Percentiles rank a stretch among this genome's conserved stretches.
Evolutionary conservation across 139 green algal species (phyloP).

Genomic region (Chlamydomonas incerta): DNA sequence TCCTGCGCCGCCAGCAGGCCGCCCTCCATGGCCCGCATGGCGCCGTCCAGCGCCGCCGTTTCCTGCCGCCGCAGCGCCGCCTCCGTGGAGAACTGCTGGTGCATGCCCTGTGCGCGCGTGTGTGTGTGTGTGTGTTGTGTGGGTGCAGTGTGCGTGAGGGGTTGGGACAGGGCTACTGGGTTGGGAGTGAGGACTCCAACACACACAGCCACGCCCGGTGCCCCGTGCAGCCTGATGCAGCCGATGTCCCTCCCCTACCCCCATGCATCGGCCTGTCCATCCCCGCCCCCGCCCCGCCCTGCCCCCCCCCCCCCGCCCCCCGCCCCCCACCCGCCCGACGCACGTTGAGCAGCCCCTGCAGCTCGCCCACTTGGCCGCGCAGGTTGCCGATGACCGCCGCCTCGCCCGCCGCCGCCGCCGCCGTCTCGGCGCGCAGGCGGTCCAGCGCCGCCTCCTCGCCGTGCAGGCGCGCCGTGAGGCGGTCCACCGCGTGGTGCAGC

Average conservation of each 20-base stretch:
- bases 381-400: constrained; percentile 36
- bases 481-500: constrained; percentile 50
- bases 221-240: too few species aligned
- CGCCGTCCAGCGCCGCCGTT: constrained; percentile 47
- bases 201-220: too few species aligned
- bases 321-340: too few species aligned
- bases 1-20: constrained; percentile 53
- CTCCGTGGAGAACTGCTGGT: constrained; percentile 43
- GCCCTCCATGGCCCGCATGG: constrained; percentile 49
- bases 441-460: constrained; percentile 44
- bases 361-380: constrained; percentile 45
- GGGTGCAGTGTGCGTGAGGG: background rate
- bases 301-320: too few species aligned
- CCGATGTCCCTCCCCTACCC: too few species aligned
- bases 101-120: constrained; percentile 36
- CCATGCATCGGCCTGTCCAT: background rate
- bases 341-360: constrained; percentile 39
- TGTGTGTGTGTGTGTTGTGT: too few species aligned
- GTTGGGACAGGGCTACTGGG: background rate
- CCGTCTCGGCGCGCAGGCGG: constrained; percentile 43
- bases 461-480: constrained; percentile 39
- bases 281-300: too few species aligned
- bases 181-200: too few species aligned
- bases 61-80: constrained; percentile 30
- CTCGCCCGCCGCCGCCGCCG: constrained; percentile 25